These are phyloP conservation scores for Rhizomucor miehei DNA, from an alignment of 371 early-diverging fungal genomes.

Conservation along the genomic window DNA sequence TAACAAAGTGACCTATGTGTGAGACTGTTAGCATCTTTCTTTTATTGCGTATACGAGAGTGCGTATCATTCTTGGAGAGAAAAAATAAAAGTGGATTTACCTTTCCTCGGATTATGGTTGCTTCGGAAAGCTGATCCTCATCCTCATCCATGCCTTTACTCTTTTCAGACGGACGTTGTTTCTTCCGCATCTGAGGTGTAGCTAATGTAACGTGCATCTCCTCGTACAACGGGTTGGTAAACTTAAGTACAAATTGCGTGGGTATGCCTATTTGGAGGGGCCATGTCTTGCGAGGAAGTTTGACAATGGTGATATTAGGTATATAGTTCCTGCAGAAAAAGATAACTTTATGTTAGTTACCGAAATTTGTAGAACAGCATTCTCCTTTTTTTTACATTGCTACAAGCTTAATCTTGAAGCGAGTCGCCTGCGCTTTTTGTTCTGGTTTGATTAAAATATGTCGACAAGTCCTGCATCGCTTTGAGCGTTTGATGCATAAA, in stretches of 20 bases:
- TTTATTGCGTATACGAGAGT: too few species aligned
- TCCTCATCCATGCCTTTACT: neutral
- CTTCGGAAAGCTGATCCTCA: neutral
- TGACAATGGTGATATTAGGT: slow-evolving; percentile 74
- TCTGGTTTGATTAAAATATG: slow-evolving; percentile 91
- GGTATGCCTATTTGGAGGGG: slow-evolving; percentile 54
- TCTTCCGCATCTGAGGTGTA: slow-evolving; percentile 36
- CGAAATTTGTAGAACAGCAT: too few species aligned
- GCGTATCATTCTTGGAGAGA: too few species aligned
- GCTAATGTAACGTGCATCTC: slow-evolving; percentile 68
- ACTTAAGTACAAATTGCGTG: slow-evolving; percentile 68
- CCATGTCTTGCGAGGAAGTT: slow-evolving; percentile 50
- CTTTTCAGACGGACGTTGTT: neutral
- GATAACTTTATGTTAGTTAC: too few species aligned
- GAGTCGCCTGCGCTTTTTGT: slow-evolving; percentile 81
- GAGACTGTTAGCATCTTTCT: too few species aligned
- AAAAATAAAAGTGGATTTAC: slow-evolving; percentile 16
- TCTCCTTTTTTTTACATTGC: slow-evolving; percentile 59
- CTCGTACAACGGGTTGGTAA: slow-evolving; percentile 82
- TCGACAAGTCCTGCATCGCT: slow-evolving; percentile 84
- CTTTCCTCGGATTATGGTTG: slow-evolving; percentile 22
- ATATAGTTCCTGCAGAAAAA: slow-evolving; percentile 58
- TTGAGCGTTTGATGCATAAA: slow-evolving; percentile 81
- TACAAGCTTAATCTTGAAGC: slow-evolving; percentile 84
- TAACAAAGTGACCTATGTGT: slow-evolving; percentile 32